phyloP scores from a whole-genome alignment of 1,284 basidiomycete genomes.

The Stereum hirsutum region DNA sequence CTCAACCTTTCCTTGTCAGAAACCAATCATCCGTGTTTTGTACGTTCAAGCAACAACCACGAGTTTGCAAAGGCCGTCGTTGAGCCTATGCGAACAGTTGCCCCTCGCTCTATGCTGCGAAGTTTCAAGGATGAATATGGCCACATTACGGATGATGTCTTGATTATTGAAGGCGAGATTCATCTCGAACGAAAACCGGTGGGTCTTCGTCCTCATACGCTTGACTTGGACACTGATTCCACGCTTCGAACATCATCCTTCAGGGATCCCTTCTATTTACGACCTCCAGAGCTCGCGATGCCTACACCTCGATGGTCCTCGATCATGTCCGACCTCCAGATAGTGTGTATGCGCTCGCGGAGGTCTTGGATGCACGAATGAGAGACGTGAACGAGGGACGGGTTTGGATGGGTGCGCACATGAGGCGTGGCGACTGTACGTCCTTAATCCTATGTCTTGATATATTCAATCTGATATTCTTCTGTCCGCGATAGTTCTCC shows the following conservation, averaged over 20 bases:
- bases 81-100: conserved; percentile 24
- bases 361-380: conserved; percentile 25
- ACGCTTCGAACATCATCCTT: not conserved
- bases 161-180: conserved; percentile 30
- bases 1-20: too few relatives aligned
- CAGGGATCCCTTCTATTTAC: conserved; percentile 32
- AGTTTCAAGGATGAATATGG: conserved; percentile 30
- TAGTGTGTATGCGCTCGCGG: conserved; percentile 22
- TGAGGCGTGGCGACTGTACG: conserved; percentile 38
- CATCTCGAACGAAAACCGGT: conserved; percentile 32
- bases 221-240: not conserved
- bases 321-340: conserved; percentile 22
- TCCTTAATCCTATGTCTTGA: conserved; percentile 6
- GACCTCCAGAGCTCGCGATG: conserved; percentile 15
- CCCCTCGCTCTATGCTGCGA: conserved; percentile 21
- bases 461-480: too few relatives aligned
- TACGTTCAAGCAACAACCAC: too few relatives aligned
- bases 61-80: conserved; percentile 32
- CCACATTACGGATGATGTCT: conserved; percentile 22
- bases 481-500: conserved; percentile 16
- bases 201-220: conserved; percentile 9
- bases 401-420: conserved; percentile 38
- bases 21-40: too few relatives aligned
- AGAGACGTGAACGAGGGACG: conserved; percentile 22
- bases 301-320: conserved; percentile 26